Evolutionary conservation across 2,329 filamentous ascomycete genomes (phyloP), one percentile per base, ranked within the genome.

Genomic region (Fusarium austroafricanum): DNA sequence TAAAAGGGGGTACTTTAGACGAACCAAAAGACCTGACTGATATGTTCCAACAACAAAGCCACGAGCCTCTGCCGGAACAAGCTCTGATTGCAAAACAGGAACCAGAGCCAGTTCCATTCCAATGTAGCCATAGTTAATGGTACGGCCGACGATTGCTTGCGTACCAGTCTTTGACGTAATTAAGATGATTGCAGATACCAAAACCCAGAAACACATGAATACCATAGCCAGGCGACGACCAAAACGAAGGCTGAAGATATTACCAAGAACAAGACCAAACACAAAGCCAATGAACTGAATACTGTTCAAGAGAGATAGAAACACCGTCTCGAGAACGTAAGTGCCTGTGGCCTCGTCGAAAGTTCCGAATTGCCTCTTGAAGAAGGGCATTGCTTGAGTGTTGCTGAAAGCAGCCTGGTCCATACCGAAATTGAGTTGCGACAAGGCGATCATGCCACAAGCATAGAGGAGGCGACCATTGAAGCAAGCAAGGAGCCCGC

Each of bases 341-440:
- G 55, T 63, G 6, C 70, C 62, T 17, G 44, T 49, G 9, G 49
- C 49, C 38, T 54, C 18, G 9, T 74, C 76, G 5, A 40, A 51
- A 14, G 65, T 64, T 18, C 78, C 79, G 55, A 81, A 80, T 37
- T 77, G 71, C 39, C 57, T 65, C 9, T 69, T 70, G 57, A 80
- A 82, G 20, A 77, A 64, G 18, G 73, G 69, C 79, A 81, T 80
- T 20, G 79, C 75, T 61, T 81, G 78, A 0, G 75, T 78, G 3
- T 76, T 78, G 10, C 75, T 70, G 67, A 79, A 79, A 10, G 73
- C 79, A 44, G 75, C 69, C 42, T 78, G 77, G 61, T 81, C 80
- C 42, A 81, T 79, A 52, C 78, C 79, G 74, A 79, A 81, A 66
- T 81, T 81, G 65, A 81, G 73, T 18, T 74, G 72, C 2, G 77